A percentile compares a stretch with the other conserved stretches of the same genome.
Evolutionary conservation across 2,329 filamentous ascomycete species (phyloP).

Genomic region (Ophiostoma triangulosporum): DNA sequence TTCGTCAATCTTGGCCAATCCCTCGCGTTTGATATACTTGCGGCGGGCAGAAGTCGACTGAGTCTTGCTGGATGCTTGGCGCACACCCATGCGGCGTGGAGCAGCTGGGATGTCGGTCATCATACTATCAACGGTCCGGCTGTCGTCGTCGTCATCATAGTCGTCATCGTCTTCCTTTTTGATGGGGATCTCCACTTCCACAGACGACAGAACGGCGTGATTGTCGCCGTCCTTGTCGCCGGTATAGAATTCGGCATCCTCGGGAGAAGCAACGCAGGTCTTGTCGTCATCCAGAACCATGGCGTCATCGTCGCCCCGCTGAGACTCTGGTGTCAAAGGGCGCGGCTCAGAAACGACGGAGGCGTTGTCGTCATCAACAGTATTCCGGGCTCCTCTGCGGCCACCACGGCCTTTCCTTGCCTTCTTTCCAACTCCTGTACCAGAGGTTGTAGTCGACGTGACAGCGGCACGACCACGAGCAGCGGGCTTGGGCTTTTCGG

Average conservation of each 20-base stretch:
- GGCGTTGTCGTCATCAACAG: conserved; percentile 25
- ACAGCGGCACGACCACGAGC: conserved; percentile 25
- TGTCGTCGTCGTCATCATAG: conserved; percentile 32
- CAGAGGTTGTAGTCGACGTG: background rate
- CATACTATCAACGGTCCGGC: background rate
- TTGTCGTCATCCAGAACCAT: conserved; percentile 17
- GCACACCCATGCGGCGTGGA: conserved; percentile 34
- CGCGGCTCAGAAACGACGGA: conserved; percentile 30
- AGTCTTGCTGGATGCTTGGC: conserved; percentile 40
- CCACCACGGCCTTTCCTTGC: conserved; percentile 14
- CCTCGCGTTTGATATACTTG: conserved; percentile 71
- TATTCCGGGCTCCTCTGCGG: conserved; percentile 24
- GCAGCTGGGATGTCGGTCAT: conserved; percentile 16
- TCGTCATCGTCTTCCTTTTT: conserved; percentile 25
- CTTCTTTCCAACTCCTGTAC: conserved; percentile 14
- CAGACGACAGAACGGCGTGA: conserved; percentile 28
- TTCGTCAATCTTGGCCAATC: conserved; percentile 71
- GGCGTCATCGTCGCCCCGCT: conserved; percentile 14
- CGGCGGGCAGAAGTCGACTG: conserved; percentile 76
- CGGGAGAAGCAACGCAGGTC: conserved; percentile 8
- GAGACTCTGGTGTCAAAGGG: conserved; percentile 47
- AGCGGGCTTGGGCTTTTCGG: conserved; percentile 34
- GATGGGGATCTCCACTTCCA: conserved; percentile 33
- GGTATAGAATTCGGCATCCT: conserved; percentile 1
- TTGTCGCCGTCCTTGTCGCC: conserved; percentile 23